Base-by-base conservation (phyloP, 2,329 filamentous ascomycete species). In the Trichoderma citrinoviride region DNA sequence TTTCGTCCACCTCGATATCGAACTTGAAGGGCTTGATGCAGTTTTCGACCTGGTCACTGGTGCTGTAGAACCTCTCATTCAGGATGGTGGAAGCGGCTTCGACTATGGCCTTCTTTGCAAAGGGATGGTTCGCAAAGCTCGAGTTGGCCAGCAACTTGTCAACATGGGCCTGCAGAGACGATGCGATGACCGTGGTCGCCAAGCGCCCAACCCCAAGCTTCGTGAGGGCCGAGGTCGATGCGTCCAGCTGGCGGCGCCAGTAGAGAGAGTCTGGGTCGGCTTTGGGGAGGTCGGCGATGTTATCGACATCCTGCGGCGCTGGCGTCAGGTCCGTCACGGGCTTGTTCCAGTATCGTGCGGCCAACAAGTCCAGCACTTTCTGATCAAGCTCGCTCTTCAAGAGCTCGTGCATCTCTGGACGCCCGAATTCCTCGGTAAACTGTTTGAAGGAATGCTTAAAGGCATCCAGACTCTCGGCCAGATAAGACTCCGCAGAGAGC, bases 21-120 rank as follows among this genome's bases (percentile, higher is more conserved):
- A 94, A 98, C 75, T 99, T 99, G 82, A 94, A 99, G 0, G 96
- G 95, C 77, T 99, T 99, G 78, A 99, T 96, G 75, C 94, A 99
- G 74, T 98, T 98, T 77, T 99, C 95, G 1, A 99, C 91, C 78
- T 98, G 95, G 73, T 99, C 96, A 68, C 91, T 95, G 1, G 96
- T 99, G 77, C 94, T 95, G 79, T 97, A 98, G 68, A 96, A 97
- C 15, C 94, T 85, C 72, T 99, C 95, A 69, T 95, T 95, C 14
- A 99, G 80, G 61, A 99, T 98, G 27, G 87, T 90, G 0, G 92
- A 90, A 1, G 93, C 92, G 1, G 95, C 93, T 71, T 97, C 93
- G 54, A 88, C 90, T 69, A 99, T 98, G n/a, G 92, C 91, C 76
- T 95, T 88, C 41, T 92, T 89, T 10, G 95, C 95, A 71, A 95